Percentiles rank a stretch among this genome's conserved stretches.
Evolutionary conservation across 164 flowering plant species (phyloP).

Genomic region (Vitis cinerea): DNA sequence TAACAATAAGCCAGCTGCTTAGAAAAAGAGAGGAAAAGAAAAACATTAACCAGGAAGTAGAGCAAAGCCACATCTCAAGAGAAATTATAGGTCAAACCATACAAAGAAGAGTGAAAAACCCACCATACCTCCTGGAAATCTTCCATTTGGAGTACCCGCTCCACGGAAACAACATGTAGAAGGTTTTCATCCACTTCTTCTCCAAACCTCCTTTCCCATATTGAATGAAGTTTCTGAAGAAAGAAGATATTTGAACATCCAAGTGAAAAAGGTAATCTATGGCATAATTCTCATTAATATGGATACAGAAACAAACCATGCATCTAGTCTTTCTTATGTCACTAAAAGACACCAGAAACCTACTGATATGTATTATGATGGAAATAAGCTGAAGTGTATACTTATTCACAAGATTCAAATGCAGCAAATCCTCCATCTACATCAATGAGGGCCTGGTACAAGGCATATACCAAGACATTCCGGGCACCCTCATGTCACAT

Average conservation of each 20-base stretch:
- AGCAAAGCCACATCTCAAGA: not conserved
- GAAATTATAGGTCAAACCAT: not conserved
- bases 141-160: slow-evolving; percentile 69
- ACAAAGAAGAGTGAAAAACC: not conserved
- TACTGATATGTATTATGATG: too few relatives aligned
- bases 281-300: not conserved
- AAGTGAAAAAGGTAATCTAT: slow-evolving; percentile 2
- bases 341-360: too few relatives aligned
- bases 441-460: too few relatives aligned
- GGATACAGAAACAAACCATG: not conserved
- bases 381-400: too few relatives aligned
- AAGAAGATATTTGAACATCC: slow-evolving; percentile 7
- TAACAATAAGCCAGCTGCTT: too few relatives aligned
- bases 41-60: not conserved
- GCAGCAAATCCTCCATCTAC: too few relatives aligned
- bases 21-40: not conserved
- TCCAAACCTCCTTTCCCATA: slow-evolving; percentile 72
- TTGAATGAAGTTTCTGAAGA: slow-evolving; percentile 48
- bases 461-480: too few relatives aligned
- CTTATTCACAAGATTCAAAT: too few relatives aligned
- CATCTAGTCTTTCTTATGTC: not conserved
- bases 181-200: slow-evolving; percentile 62
- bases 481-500: too few relatives aligned
- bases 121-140: slow-evolving; percentile 70
- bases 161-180: slow-evolving; percentile 56